Percentiles rank a stretch among this genome's conserved stretches.
Evolutionary conservation across 1,139 yeast genomes (phyloP).

Genomic region (Sugiyamaella xylanicola): DNA sequence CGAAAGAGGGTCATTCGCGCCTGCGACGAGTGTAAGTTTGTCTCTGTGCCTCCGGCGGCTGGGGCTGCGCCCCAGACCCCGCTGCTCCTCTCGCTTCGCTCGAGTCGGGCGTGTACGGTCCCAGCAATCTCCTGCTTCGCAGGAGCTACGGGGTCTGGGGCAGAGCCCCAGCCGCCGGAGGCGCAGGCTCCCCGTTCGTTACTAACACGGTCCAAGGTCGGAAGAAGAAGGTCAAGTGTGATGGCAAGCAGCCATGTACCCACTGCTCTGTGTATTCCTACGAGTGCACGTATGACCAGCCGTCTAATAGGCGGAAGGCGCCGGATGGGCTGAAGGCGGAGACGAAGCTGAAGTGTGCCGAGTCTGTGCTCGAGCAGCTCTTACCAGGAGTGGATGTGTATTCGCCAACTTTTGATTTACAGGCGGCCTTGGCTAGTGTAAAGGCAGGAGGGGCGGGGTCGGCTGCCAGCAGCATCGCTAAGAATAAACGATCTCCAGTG

Average conservation of each 20-base stretch:
- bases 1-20: constrained; percentile 82
- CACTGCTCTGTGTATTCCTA: constrained; percentile 79
- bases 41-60: constrained; percentile 2
- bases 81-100: background rate
- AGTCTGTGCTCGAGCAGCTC: constrained; percentile 46
- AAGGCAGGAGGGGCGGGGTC: constrained; percentile 1
- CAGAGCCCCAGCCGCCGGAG: constrained; percentile 7
- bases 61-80: background rate
- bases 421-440: constrained; percentile 27
- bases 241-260: constrained; percentile 83
- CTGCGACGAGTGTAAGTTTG: constrained; percentile 68
- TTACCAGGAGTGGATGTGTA: constrained; percentile 54
- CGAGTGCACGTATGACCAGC: constrained; percentile 73
- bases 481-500: constrained; percentile 13
- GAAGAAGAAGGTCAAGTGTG: constrained; percentile 81
- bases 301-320: constrained; percentile 60
- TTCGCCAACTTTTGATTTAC: constrained; percentile 52
- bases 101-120: background rate
- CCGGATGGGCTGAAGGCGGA: constrained; percentile 45
- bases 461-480: background rate
- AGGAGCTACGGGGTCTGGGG: background rate
- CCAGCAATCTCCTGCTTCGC: background rate
- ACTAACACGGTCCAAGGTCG: constrained; percentile 34
- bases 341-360: constrained; percentile 43
- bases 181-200: background rate